Evolutionary conservation across 768 basidiomycete species (phyloP).

Genomic region (Hemileccinum rubropunctum): DNA sequence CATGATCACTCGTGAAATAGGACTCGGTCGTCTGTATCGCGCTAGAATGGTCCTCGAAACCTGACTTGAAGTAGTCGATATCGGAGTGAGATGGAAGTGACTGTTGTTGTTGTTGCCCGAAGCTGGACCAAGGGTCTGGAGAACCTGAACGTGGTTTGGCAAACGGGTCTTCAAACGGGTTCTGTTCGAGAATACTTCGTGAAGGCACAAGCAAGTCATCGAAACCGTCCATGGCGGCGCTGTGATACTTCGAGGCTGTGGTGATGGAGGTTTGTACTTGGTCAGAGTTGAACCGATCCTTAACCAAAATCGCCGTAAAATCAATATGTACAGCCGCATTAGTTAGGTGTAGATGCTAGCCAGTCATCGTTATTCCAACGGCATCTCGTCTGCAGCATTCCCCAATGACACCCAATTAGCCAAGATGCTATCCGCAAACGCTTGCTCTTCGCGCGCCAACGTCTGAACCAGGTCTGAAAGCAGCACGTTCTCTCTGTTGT

Average conservation of each 20-base stretch:
- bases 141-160: slow-evolving; percentile 58
- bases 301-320: slow-evolving; percentile 16
- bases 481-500: slow-evolving; percentile 85
- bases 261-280: background rate
- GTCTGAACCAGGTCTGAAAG: slow-evolving; percentile 69
- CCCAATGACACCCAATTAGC: slow-evolving; percentile 74
- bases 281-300: background rate
- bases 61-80: slow-evolving; percentile 29
- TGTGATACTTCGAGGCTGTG: background rate
- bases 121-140: slow-evolving; percentile 75
- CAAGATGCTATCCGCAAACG: slow-evolving; percentile 59
- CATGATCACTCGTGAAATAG: slow-evolving; percentile 32
- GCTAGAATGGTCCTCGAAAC: slow-evolving; percentile 26
- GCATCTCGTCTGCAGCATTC: slow-evolving; percentile 77
- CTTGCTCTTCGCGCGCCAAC: slow-evolving; percentile 73
- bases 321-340: slow-evolving; percentile 6
- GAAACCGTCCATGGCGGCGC: slow-evolving; percentile 61
- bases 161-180: slow-evolving; percentile 76
- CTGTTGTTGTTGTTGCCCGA: slow-evolving; percentile 38
- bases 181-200: slow-evolving; percentile 60
- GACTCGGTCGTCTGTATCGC: slow-evolving; percentile 33
- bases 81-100: slow-evolving; percentile 18
- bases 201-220: slow-evolving; percentile 71
- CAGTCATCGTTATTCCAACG: slow-evolving; percentile 59
- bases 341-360: background rate